A percentile compares a stretch with the other conserved stretches of the same genome.
Evolutionary conservation across 176 grass and related monocot genomes (phyloP).

Genomic region (Urochloa ruziziensis): DNA sequence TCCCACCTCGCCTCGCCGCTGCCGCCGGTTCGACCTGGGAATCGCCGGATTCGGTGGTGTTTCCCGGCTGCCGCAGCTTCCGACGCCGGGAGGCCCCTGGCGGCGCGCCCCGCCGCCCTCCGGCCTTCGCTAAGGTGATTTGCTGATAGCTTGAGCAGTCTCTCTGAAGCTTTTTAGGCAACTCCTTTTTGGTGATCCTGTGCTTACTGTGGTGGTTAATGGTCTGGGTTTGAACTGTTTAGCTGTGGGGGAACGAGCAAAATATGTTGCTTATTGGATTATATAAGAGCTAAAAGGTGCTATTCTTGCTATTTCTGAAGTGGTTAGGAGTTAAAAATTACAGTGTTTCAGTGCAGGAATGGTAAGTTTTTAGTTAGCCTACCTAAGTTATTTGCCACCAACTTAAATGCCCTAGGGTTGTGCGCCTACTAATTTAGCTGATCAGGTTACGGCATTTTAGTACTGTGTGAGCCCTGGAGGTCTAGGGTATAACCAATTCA

Average conservation of each 20-base stretch:
- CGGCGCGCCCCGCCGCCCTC: slow-evolving; percentile 9
- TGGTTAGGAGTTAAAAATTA: neutral
- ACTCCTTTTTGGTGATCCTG: slow-evolving; percentile 15
- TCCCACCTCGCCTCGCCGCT: slow-evolving; percentile 24
- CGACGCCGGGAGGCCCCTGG: slow-evolving; percentile 22
- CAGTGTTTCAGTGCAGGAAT: neutral
- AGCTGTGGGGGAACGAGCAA: slow-evolving; percentile 1
- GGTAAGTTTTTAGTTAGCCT: slow-evolving; percentile 8
- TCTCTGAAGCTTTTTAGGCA: neutral
- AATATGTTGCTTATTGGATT: neutral
- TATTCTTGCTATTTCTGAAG: slow-evolving; percentile 28
- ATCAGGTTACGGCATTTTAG: neutral
- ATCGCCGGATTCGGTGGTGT: slow-evolving; percentile 33
- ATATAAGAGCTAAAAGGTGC: neutral
- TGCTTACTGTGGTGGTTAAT: neutral
- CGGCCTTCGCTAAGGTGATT: slow-evolving; percentile 40
- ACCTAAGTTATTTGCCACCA: slow-evolving; percentile 22
- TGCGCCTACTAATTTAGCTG: neutral
- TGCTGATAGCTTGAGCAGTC: neutral
- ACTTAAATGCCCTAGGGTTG: slow-evolving; percentile 9
- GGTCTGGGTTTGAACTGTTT: neutral
- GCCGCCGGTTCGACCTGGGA: slow-evolving; percentile 18
- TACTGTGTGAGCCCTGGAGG: neutral
- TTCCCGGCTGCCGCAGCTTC: neutral
- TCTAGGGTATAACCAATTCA: slow-evolving; percentile 16